Conservation (phyloP, 2,329 filamentous ascomycete species). For the Atkinsonella hypoxylon region DNA sequence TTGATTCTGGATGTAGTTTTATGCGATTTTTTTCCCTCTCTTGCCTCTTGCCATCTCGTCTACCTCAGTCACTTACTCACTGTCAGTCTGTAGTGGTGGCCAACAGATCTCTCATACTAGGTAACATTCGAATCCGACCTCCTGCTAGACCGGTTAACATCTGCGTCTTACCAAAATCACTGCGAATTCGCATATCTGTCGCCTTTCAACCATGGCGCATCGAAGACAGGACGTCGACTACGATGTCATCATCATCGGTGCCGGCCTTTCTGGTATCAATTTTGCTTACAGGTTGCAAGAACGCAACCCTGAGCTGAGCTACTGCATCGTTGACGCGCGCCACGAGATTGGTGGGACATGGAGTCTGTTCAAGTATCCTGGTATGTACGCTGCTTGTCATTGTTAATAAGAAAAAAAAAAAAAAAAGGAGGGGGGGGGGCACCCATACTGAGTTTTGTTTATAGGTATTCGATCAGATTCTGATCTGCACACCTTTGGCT, state of each 20-base stretch:
- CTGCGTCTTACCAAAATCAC: not conserved
- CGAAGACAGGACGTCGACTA: constrained; percentile 5
- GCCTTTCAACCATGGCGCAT: not conserved
- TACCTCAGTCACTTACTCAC: too few species aligned
- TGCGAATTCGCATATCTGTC: too few species aligned
- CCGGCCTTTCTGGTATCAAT: constrained; percentile 61
- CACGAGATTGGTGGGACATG: constrained; percentile 58
- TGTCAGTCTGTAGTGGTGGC: too few species aligned
- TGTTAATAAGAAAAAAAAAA: not conserved
- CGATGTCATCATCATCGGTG: constrained; percentile 54
- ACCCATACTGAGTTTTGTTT: not conserved
- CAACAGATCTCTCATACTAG: too few species aligned
- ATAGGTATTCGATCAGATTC: constrained; percentile 49
- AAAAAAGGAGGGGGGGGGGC: too few species aligned
- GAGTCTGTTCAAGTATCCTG: constrained; percentile 62
- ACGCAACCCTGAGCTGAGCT: constrained; percentile 40
- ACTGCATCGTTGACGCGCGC: constrained; percentile 53
- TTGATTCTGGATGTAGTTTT: too few species aligned
- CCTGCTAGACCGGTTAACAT: not conserved
- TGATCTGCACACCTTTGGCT: constrained; percentile 45
- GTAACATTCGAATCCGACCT: too few species aligned
- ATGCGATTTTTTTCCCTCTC: too few species aligned
- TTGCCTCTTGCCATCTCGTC: too few species aligned
- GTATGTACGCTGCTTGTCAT: not conserved
- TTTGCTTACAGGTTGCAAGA: constrained; percentile 52